Evolutionary conservation across 2,329 filamentous ascomycete species (phyloP), one percentile per base, ranked within the genome.

Genomic region (Diaporthe ilicicola): DNA sequence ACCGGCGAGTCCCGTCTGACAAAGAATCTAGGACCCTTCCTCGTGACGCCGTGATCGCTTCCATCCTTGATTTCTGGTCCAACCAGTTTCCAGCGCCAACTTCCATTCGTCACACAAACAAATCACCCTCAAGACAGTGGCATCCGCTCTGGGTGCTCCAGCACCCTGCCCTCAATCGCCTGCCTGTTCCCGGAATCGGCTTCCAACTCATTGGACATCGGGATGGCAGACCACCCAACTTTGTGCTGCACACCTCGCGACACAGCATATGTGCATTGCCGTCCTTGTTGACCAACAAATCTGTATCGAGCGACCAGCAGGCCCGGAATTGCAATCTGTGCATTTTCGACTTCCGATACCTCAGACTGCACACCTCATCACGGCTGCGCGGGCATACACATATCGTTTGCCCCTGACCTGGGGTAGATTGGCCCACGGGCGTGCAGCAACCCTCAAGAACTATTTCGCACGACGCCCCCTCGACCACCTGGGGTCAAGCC

Each of bases 281-380:
- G 48, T 73, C 70, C 55, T 77, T 77, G 27, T 77, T 77, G 27
- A 73, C 76, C 22, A 76, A 70, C 44, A 75, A 59, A 67, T 68
- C 19, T 75, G 29, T 77, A 75, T 17, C 78, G 75, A 72, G 78
- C 76, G n/a, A 79, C 59, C 44, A 37, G 17, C 55, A 13, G 37
- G 61, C 54, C 39, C 51, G 53, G 42, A 51, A 12, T 9, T 39
- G 34, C 51, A 70, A 46, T 70, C 29, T 66, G 55, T 64, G 37
- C 29, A 22, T 44, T 70, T 32, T 67, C 67, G 54, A 61, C 37
- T 39, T 54, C 61, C 54, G 53, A 22, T 39, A 37, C 13, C 54
- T 13, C 46, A 61, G 19, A 27, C 22, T 39, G 29, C 29, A 37
- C 7, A 19, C 24, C 39, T 44, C 29, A 17, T 27, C 54, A 67